Conservation (phyloP, 495 filamentous ascomycete genomes). For the Hyphodiscus hymeniophilus region DNA sequence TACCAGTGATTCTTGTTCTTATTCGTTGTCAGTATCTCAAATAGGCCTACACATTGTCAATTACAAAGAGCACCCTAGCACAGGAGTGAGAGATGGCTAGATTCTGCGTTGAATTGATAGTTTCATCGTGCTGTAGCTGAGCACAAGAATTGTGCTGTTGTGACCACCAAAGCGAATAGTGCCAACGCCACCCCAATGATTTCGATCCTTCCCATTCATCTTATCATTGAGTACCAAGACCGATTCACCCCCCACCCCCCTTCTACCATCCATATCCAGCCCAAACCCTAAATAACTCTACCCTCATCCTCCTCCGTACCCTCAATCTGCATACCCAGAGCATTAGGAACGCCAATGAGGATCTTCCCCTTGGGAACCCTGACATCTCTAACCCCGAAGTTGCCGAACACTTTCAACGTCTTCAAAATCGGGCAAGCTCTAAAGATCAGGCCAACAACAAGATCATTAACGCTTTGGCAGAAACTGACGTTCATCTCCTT, state of each 20-base stretch:
- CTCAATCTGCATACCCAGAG: constrained; percentile 47
- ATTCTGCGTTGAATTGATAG: no score
- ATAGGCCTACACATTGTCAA: no score
- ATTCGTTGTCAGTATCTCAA: no score
- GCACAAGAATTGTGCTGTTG: no score
- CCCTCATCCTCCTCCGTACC: constrained; percentile 25
- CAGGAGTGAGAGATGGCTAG: no score
- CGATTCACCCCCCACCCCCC: neutral
- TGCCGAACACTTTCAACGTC: constrained; percentile 68
- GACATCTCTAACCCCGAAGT: constrained; percentile 48
- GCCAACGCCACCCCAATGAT: no score
- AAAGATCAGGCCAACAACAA: constrained; percentile 66
- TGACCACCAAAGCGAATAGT: no score
- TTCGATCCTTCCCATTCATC: no score
- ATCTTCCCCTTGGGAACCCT: constrained; percentile 64
- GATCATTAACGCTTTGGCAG: constrained; percentile 64
- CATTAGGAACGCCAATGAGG: constrained; percentile 69
- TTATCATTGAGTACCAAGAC: no score
- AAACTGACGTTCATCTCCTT: constrained; percentile 70
- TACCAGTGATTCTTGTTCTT: no score
- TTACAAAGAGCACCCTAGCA: no score
- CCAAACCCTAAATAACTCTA: constrained; percentile 7
- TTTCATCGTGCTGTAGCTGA: no score
- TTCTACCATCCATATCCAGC: neutral
- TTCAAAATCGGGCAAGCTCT: constrained; percentile 62